Percentiles rank a stretch among this genome's conserved stretches.
Conservation (phyloP, 2,329 filamentous ascomycete species). For the Penicillium sp. region DNA sequence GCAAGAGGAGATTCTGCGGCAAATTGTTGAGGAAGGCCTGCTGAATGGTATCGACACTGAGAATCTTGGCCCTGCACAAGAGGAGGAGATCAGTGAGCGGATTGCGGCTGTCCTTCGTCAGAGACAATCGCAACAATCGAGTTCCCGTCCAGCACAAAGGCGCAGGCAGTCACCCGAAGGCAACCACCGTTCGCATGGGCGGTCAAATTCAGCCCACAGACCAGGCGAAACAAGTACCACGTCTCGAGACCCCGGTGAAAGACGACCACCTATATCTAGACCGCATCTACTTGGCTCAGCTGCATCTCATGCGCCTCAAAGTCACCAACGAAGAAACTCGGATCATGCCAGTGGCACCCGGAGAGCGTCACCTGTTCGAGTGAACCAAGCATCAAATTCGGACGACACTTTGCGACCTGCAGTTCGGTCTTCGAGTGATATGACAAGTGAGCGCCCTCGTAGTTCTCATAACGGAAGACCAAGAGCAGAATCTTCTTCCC, state of each 20-base stretch:
- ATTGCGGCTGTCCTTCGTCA: slow-evolving; percentile 87
- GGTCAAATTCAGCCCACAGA: slow-evolving; percentile 34
- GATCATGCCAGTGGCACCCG: slow-evolving; percentile 35
- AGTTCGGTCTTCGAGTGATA: slow-evolving; percentile 38
- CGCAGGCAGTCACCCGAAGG: slow-evolving; percentile 32
- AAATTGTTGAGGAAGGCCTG: slow-evolving; percentile 84
- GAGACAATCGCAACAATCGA: slow-evolving; percentile 58
- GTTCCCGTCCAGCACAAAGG: slow-evolving; percentile 37
- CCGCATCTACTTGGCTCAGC: slow-evolving; percentile 37
- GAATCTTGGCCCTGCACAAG: slow-evolving; percentile 77
- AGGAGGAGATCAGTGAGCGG: slow-evolving; percentile 85
- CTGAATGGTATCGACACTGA: slow-evolving; percentile 86
- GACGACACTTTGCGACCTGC: slow-evolving; percentile 35
- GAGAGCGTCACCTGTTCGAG: slow-evolving; percentile 35
- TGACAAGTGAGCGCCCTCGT: slow-evolving; percentile 33
- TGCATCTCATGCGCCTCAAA: slow-evolving; percentile 19
- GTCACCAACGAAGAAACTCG: slow-evolving; percentile 38
- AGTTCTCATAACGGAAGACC: slow-evolving; percentile 25
- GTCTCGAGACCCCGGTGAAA: slow-evolving; percentile 19
- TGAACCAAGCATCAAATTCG: slow-evolving; percentile 34
- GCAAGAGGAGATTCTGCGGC: slow-evolving; percentile 82
- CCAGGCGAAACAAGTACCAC: slow-evolving; percentile 14
- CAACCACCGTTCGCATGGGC: slow-evolving; percentile 27
- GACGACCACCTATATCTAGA: slow-evolving; percentile 31
- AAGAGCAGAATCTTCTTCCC: slow-evolving; percentile 25